A percentile compares a stretch with the other conserved stretches of the same genome.
Conservation (phyloP, 1,284 basidiomycete species). For the Hymenochaete sp. region DNA sequence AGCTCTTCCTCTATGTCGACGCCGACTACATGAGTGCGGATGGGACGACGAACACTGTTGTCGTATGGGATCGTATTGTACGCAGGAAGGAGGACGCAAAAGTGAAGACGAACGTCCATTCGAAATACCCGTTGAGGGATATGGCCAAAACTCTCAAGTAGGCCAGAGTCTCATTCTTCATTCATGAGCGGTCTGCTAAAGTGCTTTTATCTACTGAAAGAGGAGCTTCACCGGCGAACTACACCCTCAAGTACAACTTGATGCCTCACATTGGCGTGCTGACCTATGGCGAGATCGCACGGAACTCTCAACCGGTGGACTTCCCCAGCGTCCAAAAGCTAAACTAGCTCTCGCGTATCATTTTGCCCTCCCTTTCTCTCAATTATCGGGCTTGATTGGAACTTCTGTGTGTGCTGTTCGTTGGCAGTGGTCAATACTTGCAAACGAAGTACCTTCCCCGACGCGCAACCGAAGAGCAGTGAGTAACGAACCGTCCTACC, state of each 20-base stretch:
- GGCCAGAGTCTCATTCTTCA: too few species aligned
- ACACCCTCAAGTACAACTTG: conserved; percentile 78
- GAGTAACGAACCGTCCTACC: too few species aligned
- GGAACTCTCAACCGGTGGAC: conserved; percentile 43
- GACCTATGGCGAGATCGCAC: conserved; percentile 66
- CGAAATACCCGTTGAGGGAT: conserved; percentile 83
- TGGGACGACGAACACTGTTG: conserved; percentile 76
- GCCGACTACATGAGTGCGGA: conserved; percentile 69
- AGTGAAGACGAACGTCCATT: conserved; percentile 51
- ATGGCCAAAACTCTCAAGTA: conserved; percentile 72
- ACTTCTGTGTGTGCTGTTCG: neutral
- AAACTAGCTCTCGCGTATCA: too few species aligned
- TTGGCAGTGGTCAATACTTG: too few species aligned
- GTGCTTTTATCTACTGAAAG: conserved; percentile 30
- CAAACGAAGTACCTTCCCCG: too few species aligned
- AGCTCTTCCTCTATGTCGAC: conserved; percentile 77
- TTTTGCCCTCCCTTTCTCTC: neutral
- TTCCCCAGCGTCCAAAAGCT: conserved; percentile 39
- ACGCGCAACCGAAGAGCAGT: too few species aligned
- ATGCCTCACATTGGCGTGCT: conserved; percentile 85
- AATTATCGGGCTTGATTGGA: neutral
- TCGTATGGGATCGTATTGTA: conserved; percentile 88
- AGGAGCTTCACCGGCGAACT: conserved; percentile 56
- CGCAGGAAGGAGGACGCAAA: conserved; percentile 67
- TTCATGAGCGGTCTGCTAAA: neutral